Evolutionary conservation across 1,284 basidiomycete species (phyloP).

Genomic region (Irpex lacteus): DNA sequence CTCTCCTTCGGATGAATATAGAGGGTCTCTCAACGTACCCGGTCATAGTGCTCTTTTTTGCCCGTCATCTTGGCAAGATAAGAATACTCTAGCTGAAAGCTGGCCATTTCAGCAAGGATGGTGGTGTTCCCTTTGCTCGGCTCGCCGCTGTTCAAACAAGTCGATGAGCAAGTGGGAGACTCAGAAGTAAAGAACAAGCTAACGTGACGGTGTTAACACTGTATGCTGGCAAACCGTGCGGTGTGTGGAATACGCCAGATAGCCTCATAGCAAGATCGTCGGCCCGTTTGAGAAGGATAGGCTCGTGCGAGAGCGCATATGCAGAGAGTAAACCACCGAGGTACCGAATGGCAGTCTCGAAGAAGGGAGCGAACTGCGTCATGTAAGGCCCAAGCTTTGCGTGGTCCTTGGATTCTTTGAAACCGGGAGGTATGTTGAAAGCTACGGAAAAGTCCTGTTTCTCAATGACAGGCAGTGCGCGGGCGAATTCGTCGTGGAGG

Average conservation of each 20-base stretch:
- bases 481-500: conserved; percentile 73
- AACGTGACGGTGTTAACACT: conserved; percentile 43
- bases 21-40: conserved; percentile 29
- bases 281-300: conserved; percentile 46
- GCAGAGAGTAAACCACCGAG: conserved; percentile 72
- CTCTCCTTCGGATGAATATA: not conserved
- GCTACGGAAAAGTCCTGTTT: conserved; percentile 53
- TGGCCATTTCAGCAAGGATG: conserved; percentile 44
- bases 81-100: conserved; percentile 61
- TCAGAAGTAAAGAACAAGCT: conserved; percentile 9
- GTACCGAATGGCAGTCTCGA: conserved; percentile 77
- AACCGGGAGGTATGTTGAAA: no score
- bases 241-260: conserved; percentile 49
- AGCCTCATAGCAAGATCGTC: conserved; percentile 48
- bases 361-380: conserved; percentile 48
- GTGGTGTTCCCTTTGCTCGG: conserved; percentile 10
- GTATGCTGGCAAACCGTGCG: conserved; percentile 47
- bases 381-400: not conserved
- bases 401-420: not conserved
- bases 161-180: not conserved
- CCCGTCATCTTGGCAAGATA: conserved; percentile 65
- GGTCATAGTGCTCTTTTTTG: conserved; percentile 46
- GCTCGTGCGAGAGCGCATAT: conserved; percentile 63
- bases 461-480: conserved; percentile 70
- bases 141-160: conserved; percentile 4